Evolutionary conservation across 306 rosid species (phyloP).

Genomic region (Medicago arabica): DNA sequence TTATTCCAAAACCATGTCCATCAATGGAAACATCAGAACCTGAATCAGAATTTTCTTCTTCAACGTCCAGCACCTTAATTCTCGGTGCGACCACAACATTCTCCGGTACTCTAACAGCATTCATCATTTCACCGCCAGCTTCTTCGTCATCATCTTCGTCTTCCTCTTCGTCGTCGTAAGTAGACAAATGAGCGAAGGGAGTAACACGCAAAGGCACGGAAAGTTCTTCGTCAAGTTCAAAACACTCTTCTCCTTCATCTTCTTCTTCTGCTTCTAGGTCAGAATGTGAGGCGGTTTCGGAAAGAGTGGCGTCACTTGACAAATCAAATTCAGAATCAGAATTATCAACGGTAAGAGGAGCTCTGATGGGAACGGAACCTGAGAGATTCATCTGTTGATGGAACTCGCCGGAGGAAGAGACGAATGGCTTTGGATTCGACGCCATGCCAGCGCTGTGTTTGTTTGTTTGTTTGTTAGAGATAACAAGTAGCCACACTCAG

Average conservation of each 20-base stretch:
- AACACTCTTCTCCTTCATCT: conserved; percentile 30
- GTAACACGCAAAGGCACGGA: conserved; percentile 37
- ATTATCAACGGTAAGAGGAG: conserved; percentile 62
- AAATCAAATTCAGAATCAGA: conserved; percentile 52
- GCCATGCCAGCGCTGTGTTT: conserved; percentile 39
- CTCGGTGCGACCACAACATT: conserved; percentile 38
- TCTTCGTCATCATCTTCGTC: conserved; percentile 33
- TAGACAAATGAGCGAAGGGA: conserved; percentile 68
- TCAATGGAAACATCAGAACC: conserved; percentile 25
- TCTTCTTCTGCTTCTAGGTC: conserved; percentile 36
- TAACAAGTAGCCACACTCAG: not conserved
- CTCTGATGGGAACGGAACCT: conserved; percentile 58
- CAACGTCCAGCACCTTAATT: conserved; percentile 26
- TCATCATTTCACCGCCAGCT: not conserved
- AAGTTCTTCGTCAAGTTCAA: conserved; percentile 30
- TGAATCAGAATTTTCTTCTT: not conserved
- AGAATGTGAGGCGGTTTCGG: conserved; percentile 44
- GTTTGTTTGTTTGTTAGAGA: conserved; percentile 7
- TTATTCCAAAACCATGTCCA: conserved; percentile 30
- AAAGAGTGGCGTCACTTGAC: conserved; percentile 41
- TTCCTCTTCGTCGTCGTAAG: conserved; percentile 46
- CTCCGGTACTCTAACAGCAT: conserved; percentile 36
- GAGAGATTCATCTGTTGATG: conserved; percentile 37
- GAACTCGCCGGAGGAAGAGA: conserved; percentile 18
- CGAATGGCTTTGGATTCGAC: conserved; percentile 42